These are phyloP conservation scores for Protomyces pachydermus DNA, from an alignment of 1,139 yeast species.

Conservation along the genomic window DNA sequence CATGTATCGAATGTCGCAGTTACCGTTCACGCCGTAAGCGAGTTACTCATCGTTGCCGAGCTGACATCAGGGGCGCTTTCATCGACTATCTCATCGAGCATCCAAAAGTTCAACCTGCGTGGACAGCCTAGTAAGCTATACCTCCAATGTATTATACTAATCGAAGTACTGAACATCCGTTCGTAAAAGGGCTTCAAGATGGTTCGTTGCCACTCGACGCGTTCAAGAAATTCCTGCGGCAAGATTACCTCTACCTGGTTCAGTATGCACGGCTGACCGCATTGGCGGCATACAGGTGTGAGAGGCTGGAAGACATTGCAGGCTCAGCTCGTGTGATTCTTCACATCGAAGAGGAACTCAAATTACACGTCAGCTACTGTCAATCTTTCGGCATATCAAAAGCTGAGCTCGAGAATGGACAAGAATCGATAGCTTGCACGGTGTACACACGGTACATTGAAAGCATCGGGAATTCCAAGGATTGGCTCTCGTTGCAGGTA, in stretches of 20 bases:
- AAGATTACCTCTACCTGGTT: conserved; percentile 65
- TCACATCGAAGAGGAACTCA: conserved; percentile 54
- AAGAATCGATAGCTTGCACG: conserved; percentile 54
- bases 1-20: conserved; percentile 6
- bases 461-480: conserved; percentile 27
- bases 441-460: conserved; percentile 59
- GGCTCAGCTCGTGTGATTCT: conserved; percentile 52
- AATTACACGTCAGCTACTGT: conserved; percentile 53
- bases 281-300: conserved; percentile 57
- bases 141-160: neutral
- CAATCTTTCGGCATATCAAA: conserved; percentile 47
- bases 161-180: conserved; percentile 50
- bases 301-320: conserved; percentile 43
- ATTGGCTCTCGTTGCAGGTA: conserved; percentile 26
- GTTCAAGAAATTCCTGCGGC: conserved; percentile 59
- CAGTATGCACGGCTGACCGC: conserved; percentile 68
- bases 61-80: conserved; percentile 41
- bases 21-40: conserved; percentile 36
- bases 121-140: conserved; percentile 48
- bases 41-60: neutral
- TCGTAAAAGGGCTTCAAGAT: conserved; percentile 52
- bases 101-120: conserved; percentile 47
- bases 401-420: conserved; percentile 46
- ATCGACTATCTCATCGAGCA: conserved; percentile 54
- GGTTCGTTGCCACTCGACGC: conserved; percentile 49